Evolutionary conservation across 192 early-diverging fungal species (phyloP), one percentile per base, ranked within the genome.

Genomic region (Pilobolus umbonatus): DNA sequence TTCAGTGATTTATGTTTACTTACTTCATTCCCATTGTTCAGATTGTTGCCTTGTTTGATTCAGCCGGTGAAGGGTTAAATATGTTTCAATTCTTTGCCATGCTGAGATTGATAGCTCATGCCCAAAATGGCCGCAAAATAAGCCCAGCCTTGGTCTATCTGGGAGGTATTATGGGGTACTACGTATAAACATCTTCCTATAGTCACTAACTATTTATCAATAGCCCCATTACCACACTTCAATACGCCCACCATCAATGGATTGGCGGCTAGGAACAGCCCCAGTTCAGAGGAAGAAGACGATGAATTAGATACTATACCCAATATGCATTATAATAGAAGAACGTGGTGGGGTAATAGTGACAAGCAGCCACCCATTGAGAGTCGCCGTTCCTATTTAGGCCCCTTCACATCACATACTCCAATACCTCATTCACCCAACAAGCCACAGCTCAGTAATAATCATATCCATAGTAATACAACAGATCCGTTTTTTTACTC

Each of bases 71-170:
- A 24, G 60, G 60, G 17, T 55, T 69, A 31, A 58, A 24, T 12
- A 65, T 59, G 26, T 21, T 22, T 15, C 64, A 67, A 29, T 72
- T 72, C 32, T 72, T 61, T 50, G 70, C 70, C 35, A 66, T 72
- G 40, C 49, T 72, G 19, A 52, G 70, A 28, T 55, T 72, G 22
- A 60, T 67, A 50, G 60, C 64, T 9, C 70, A 72, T 62, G 70
- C 64, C n/a, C 70, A 72, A 49, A 67, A 62, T 57, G 70, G 70
- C 31, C 58, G 70, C 17, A 36, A 46, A 39, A 52, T 72, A 12
- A 61, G 50, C 31, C 63, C 46, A 30, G 64, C 66, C 31, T 34
- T 72, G 21, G 53, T 72, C 28, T 55, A 50, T 38, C 25, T 72
- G 15, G 70, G 64, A 59, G 63, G 70, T 72, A 52, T 54, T 40